Evolutionary conservation across 2,329 filamentous ascomycete genomes (phyloP).

Genomic region (Beauveria asiatica): DNA sequence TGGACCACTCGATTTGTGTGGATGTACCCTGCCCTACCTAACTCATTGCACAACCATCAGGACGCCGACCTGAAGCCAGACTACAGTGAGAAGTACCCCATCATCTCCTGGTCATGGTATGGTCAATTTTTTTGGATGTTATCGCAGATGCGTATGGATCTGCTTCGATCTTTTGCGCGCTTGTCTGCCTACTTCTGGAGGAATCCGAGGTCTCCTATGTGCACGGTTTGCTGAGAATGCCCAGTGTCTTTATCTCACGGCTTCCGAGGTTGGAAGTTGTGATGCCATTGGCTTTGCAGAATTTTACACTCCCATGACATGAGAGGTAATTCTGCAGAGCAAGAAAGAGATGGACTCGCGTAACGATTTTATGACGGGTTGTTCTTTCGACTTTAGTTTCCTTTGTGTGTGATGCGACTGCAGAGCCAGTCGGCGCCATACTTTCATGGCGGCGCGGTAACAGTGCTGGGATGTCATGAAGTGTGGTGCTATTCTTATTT

Average conservation of each 20-base stretch:
- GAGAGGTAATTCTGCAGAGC: neutral
- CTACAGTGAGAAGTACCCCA: neutral
- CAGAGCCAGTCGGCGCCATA: neutral
- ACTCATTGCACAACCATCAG: slow-evolving; percentile 1
- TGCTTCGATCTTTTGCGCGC: neutral
- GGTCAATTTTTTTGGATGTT: slow-evolving; percentile 4
- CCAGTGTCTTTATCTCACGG: slow-evolving; percentile 5
- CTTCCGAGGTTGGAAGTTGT: slow-evolving; percentile 7
- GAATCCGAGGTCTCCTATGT: slow-evolving; percentile 11
- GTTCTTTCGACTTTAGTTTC: neutral
- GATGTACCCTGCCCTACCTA: neutral
- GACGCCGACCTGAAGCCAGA: slow-evolving; percentile 7
- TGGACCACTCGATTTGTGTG: neutral
- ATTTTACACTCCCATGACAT: neutral
- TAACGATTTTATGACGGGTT: neutral
- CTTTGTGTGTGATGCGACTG: slow-evolving; percentile 5
- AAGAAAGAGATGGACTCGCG: neutral
- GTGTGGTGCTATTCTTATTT: neutral
- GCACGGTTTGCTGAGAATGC: slow-evolving; percentile 10
- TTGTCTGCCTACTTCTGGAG: slow-evolving; percentile 7
- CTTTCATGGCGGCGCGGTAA: slow-evolving; percentile 5
- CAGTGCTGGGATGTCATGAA: slow-evolving; percentile 7
- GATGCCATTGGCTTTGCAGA: neutral
- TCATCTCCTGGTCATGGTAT: slow-evolving; percentile 1
- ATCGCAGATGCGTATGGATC: neutral